Evolutionary conservation across 1,284 basidiomycete genomes (phyloP).

Genomic region (Puccinia horiana): DNA sequence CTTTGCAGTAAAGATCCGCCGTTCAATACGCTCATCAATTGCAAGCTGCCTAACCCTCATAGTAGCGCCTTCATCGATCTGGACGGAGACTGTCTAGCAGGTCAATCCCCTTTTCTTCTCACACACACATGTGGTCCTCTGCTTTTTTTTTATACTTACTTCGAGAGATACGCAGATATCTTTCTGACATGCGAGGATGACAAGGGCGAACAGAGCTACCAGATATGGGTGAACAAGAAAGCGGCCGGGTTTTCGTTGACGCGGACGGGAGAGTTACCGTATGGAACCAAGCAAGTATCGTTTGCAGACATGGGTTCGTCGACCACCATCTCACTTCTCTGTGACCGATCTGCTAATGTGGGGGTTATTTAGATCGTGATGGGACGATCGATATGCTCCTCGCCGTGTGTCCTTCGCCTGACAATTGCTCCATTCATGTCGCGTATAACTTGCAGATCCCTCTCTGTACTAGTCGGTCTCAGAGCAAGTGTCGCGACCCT

Average conservation of each 20-base stretch:
- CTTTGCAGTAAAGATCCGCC: conserved; percentile 14
- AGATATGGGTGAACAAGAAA: conserved; percentile 89
- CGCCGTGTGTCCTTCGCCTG: conserved; percentile 71
- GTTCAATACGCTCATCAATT: conserved; percentile 58
- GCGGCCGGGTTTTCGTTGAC: conserved; percentile 72
- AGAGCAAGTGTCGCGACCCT: conserved; percentile 69
- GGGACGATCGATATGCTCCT: conserved; percentile 96
- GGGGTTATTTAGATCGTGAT: conserved; percentile 84
- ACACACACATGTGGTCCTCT: conserved; percentile 50
- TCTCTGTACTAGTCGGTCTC: conserved; percentile 65
- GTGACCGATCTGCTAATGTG: too few relatives aligned
- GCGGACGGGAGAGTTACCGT: conserved; percentile 71
- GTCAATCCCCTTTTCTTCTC: conserved; percentile 59
- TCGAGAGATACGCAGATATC: conserved; percentile 65
- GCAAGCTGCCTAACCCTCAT: conserved; percentile 80
- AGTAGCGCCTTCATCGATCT: conserved; percentile 94
- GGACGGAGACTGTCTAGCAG: conserved; percentile 91
- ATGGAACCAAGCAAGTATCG: conserved; percentile 74
- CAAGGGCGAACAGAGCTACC: conserved; percentile 65
- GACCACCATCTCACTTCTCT: too few relatives aligned
- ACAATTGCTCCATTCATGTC: conserved; percentile 80
- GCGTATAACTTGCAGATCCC: conserved; percentile 90
- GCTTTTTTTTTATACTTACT: background rate
- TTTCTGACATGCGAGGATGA: conserved; percentile 81
- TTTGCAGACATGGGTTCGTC: conserved; percentile 91